Base-by-base conservation (phyloP, 2,329 filamentous ascomycete species). In the Xylaria sp. region DNA sequence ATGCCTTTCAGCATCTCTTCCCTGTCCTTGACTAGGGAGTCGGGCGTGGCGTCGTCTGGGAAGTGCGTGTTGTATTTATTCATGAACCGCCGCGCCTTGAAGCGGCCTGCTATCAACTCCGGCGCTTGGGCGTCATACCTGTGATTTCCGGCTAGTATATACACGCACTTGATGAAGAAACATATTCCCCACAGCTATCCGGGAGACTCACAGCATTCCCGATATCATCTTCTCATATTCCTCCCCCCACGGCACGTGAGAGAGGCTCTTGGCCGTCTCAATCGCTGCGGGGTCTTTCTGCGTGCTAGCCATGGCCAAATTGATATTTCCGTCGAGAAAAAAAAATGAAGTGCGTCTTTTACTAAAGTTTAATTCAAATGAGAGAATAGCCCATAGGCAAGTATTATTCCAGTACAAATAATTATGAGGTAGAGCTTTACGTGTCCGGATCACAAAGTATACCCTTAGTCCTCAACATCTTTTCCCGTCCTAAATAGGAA, bases 141-240 rank as follows among this genome's bases (percentile, higher is more conserved):
- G 55, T 17, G 9, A 3, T 27, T 15, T 17, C 15, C 45, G 0
- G 4, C 63, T 25, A 68, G 62, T 33, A 11, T 27, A 29, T 25
- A 38, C 2, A n/a, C 31, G 6, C 7, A 45, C 2, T 42, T 36
- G 10, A 15, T 29, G 15, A 53, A 38, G 11, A 29, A 38, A 39
- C 27, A 27, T 29, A 55, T 11, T 4, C 36, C 44, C 29, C 31
- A 33, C 44, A 42, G 39, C 29, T 20, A 27, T 4, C 5, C 3
- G 15, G n/a, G 53, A 11, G 29, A 74, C 81, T 71, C 75, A 87
- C 86, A 89, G 79, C 80, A 89, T 86, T 31, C 87, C 87, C 0
- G 86, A 89, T 54, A 90, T 86, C 86, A 90, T 89, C 73, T 85
- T 86, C 73, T 89, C 86, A 61, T 89, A 90, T 66, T 89, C 84